Evolutionary conservation across 2,329 filamentous ascomycete species (phyloP), one percentile per base, ranked within the genome.

Genomic region (Cordyceps militaris): DNA sequence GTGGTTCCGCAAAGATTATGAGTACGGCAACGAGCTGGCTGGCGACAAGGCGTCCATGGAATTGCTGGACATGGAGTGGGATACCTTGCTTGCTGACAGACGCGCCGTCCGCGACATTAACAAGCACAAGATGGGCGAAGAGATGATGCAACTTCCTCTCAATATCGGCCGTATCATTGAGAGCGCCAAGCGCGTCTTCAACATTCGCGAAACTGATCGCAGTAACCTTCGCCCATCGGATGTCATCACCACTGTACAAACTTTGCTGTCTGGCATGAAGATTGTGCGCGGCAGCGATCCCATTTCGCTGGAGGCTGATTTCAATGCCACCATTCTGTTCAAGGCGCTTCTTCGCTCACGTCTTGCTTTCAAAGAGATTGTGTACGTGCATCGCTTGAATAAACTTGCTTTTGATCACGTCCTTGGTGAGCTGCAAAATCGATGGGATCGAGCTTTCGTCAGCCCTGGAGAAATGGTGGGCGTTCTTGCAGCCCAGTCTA

Each of bases 381-480:
- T 96, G 47, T 86, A 90, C 56, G 83, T 91, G 64, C 87, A 96
- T 68, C 87, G 87, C 13, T 76, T 99, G 64, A 96, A 90, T 76
- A 94, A 91, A 72, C 81, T 96, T 62, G 93, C 94, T 1, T 93
- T 99, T 67, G 88, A 94, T 61, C 92, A 97, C 69, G 85, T 99
- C 48, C 73, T 99, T 40, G 94, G 94, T 63, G 92, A 96, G 65
- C 79, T 99, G 42, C 89, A 96, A 74, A 91, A 84, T 68, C 85
- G 91, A 61, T 99, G 96, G 82, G 84, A 89, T 36, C 87, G 88
- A 66, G 84, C 93, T 48, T 85, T 89, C 65, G 92, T 96, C 61
- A 90, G 86, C 66, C 93, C 94, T 49, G 94, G 95, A 69, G 95
- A 99, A 71, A 99, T 99, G 94, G 94, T 99, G 58, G 94, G 94